Percentiles rank a stretch among this genome's conserved stretches.
These are phyloP conservation scores for Prunus dulcis DNA, from an alignment of 306 rosid genomes.

Conservation along the genomic window DNA sequence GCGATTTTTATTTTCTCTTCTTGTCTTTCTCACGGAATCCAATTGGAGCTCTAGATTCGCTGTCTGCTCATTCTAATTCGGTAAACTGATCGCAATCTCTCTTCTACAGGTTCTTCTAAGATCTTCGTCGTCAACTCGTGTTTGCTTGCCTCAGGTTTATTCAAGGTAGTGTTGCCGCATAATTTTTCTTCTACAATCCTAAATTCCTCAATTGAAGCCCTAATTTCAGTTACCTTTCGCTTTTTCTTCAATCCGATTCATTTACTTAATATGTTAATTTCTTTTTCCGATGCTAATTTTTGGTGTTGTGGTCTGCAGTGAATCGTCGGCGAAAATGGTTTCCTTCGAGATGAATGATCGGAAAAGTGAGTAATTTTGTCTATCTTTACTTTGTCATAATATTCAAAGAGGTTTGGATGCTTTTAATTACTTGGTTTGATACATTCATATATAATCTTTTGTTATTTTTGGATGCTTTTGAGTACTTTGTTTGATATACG, in stretches of 20 bases:
- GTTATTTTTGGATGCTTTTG: neutral
- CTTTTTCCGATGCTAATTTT: conserved; percentile 11
- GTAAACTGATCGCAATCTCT: conserved; percentile 7
- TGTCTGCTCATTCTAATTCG: neutral
- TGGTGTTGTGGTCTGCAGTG: conserved; percentile 35
- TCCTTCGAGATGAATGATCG: conserved; percentile 98
- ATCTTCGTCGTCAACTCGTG: conserved; percentile 3
- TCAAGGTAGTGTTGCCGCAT: conserved; percentile 7
- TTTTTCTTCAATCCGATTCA: neutral
- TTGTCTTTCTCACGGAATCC: neutral
- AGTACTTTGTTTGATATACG: neutral
- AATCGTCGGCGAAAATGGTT: conserved; percentile 59
- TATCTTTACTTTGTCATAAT: neutral
- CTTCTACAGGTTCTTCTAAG: conserved; percentile 10
- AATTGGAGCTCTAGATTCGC: neutral
- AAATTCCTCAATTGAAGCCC: neutral
- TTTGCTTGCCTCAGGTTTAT: neutral
- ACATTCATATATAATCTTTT: neutral
- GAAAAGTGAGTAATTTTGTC: conserved; percentile 57
- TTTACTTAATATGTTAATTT: neutral
- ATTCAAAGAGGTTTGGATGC: conserved; percentile 1
- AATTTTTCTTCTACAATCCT: neutral
- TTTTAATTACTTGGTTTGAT: neutral
- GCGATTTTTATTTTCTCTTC: neutral
- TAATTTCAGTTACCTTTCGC: neutral